Percentiles rank a stretch among this genome's conserved stretches.
These are phyloP conservation scores for Teunomyces funiuensis DNA, from an alignment of 805 yeast genomes.

Conservation along the genomic window DNA sequence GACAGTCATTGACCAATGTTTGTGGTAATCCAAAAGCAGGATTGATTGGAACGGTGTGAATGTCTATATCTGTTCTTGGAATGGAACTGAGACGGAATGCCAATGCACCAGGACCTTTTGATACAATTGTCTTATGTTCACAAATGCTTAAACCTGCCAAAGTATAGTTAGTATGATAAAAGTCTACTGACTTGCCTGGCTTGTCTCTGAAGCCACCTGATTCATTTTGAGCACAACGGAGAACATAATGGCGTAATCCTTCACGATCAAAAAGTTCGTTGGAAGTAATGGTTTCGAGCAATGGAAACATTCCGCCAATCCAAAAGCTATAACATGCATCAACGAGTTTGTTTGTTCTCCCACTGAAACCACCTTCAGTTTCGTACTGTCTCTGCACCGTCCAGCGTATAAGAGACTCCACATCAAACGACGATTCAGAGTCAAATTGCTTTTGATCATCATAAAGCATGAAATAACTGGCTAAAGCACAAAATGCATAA, in stretches of 20 bases:
- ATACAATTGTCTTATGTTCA: conserved; percentile 40
- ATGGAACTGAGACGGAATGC: conserved; percentile 18
- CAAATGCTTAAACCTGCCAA: conserved; percentile 70
- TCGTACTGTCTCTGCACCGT: conserved; percentile 62
- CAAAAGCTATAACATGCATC: conserved; percentile 97
- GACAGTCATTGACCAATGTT: conserved; percentile 3
- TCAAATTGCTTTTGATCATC: conserved; percentile 34
- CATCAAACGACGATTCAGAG: conserved; percentile 23
- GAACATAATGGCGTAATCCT: conserved; percentile 62
- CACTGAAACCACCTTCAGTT: conserved; percentile 85
- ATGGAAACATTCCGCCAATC: conserved; percentile 79
- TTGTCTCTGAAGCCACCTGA: conserved; percentile 85
- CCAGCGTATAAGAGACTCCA: conserved; percentile 64
- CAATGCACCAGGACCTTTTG: conserved; percentile 6
- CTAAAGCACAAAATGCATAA: conserved; percentile 84
- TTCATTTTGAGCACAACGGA: conserved; percentile 71
- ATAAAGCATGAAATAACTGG: conserved; percentile 52
- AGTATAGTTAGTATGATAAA: conserved; percentile 87
- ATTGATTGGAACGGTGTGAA: conserved; percentile 19
- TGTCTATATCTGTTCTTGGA: background rate
- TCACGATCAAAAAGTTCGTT: conserved; percentile 48
- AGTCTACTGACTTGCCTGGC: conserved; percentile 78
- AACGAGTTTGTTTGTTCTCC: conserved; percentile 89
- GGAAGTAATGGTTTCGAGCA: conserved; percentile 53
- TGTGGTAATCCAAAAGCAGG: conserved; percentile 31